Evolutionary conservation across 805 yeast genomes (phyloP), one percentile per base, ranked within the genome.

Genomic region (Wickerhamomyces bovis): DNA sequence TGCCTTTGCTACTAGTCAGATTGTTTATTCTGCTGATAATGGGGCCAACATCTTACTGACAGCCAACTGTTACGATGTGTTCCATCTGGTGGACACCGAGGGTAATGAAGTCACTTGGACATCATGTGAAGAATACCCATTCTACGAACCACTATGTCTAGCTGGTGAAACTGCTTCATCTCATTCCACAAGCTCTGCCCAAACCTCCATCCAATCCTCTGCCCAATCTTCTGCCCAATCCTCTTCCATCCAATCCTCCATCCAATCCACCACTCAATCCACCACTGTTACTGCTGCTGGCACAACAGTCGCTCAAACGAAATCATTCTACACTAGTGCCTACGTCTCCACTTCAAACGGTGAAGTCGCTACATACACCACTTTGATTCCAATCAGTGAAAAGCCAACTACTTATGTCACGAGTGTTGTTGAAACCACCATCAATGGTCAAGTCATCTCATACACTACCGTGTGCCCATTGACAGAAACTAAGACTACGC

Each of bases 101-200:
- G 41, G 38, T 13, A 38, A 49, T 19, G 43, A 39, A 4, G 43
- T 59, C 25, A 49, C 50, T 16, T 59, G 63, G 63, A 28, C 43
- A 9, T 39, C 53, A 10, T 59, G 63, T 50, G 47, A 44, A 18
- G 63, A 59, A 43, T 59, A 53, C 51, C 54, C 63, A 47, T 54
- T 56, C 53, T 54, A 48, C 42, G 44, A 50, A 35, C 18, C 49
- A 2, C 30, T 48, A 6, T 58, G 61, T 48, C 46, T 33, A 50
- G 20, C 12, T 42, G 26, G 22, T 36, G 18, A 38, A 9, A 13
- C 22, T n/a, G 16, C n/a, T 20, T 26, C 38, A 15, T 30, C 22
- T 30, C 21, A 19, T 33, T n/a, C 43, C 18, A 13, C n/a, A n/a
- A n/a, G n/a, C n/a, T n/a, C n/a, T n/a, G n/a, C n/a, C n/a, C n/a